Conservation (phyloP, 2,329 filamentous ascomycete genomes). For the Nothophoma quercina region DNA sequence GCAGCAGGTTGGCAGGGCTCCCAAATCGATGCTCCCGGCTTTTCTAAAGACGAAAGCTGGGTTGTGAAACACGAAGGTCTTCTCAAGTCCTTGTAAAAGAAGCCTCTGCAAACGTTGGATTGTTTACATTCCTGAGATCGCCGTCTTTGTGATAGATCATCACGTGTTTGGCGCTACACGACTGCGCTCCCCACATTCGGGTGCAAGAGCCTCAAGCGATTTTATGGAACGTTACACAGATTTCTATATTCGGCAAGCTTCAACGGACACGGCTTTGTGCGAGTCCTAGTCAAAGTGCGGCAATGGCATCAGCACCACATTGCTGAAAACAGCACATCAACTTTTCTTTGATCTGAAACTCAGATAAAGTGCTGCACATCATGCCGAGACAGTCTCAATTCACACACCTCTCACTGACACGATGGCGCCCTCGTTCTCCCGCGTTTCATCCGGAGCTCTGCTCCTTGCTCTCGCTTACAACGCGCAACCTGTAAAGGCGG, state of each 20-base stretch:
- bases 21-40: constrained; percentile 41
- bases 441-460: constrained; percentile 15
- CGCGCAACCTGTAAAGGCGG: constrained; percentile 11
- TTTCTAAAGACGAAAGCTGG: constrained; percentile 32
- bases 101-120: constrained; percentile 13
- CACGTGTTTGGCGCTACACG: constrained; percentile 7
- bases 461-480: constrained; percentile 18
- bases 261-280: not conserved
- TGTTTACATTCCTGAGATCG: constrained; percentile 16
- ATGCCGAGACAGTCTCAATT: constrained; percentile 16
- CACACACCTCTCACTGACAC: constrained; percentile 9
- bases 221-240: constrained; percentile 6
- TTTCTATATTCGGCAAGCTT: not conserved
- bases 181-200: constrained; percentile 1
- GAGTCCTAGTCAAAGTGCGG: not conserved
- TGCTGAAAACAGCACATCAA: constrained; percentile 15
- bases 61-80: constrained; percentile 34
- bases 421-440: constrained; percentile 17
- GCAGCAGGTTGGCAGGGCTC: constrained; percentile 61
- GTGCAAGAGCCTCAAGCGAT: constrained; percentile 1
- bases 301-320: not conserved
- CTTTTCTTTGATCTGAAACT: constrained; percentile 8
- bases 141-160: constrained; percentile 1
- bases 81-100: constrained; percentile 23
- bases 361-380: constrained; percentile 10